Percentiles rank a stretch among this genome's conserved stretches.
Conservation (phyloP, 2,329 filamentous ascomycete genomes). For the Metarhizium album region DNA sequence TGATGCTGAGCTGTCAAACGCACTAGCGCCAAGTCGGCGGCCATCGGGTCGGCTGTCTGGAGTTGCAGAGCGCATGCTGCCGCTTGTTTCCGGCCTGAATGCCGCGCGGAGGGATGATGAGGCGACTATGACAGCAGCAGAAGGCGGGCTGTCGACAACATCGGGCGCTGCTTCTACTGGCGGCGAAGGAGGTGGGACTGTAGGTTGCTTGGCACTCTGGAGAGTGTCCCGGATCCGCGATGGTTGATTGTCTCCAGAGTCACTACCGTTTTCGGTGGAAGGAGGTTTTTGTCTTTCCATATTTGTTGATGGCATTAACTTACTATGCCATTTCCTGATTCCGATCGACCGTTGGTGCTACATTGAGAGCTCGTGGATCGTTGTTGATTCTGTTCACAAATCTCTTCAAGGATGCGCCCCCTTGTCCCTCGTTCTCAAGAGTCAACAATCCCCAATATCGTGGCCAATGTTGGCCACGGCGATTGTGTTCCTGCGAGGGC, state of each 20-base stretch:
- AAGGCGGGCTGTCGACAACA: neutral
- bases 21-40: constrained; percentile 16
- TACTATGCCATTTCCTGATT: constrained; percentile 34
- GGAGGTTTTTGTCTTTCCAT: constrained; percentile 30
- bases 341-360: constrained; percentile 22
- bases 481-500: neutral
- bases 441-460: neutral
- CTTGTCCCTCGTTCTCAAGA: neutral
- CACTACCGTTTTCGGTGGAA: constrained; percentile 22
- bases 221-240: constrained; percentile 16
- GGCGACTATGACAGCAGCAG: constrained; percentile 13
- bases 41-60: constrained; percentile 41
- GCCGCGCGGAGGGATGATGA: constrained; percentile 24
- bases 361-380: constrained; percentile 16
- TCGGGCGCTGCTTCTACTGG: neutral
- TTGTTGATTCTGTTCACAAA: neutral
- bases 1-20: constrained; percentile 11
- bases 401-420: neutral
- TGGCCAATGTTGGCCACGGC: neutral
- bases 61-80: constrained; percentile 54
- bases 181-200: constrained; percentile 12
- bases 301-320: constrained; percentile 30
- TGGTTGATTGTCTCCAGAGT: constrained; percentile 21
- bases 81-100: constrained; percentile 21
- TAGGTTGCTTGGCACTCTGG: constrained; percentile 6